Evolutionary conservation across 1,139 yeast species (phyloP), one percentile per base, ranked within the genome.

Genomic region (Kodamaea plutei): DNA sequence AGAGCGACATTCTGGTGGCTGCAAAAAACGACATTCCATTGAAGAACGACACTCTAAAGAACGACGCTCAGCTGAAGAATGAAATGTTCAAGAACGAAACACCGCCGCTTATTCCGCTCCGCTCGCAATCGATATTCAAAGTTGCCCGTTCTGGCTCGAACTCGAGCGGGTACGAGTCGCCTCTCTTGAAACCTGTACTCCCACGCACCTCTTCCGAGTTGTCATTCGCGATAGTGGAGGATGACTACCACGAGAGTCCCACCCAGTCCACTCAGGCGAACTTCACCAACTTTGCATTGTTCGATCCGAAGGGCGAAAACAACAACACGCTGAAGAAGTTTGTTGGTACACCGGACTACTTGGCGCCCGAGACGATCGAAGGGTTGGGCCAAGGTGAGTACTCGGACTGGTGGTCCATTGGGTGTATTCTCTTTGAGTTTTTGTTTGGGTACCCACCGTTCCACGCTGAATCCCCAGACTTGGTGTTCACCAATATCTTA

Each of bases 321-420:
- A 69, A 72, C 33, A 41, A 42, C 20, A 61, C 55, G 13, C 41
- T 52, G 20, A 63, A 61, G 30, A 76, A 73, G 42, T 89, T 91
- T 50, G 95, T 88, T 21, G 99, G 99, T 0, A 93, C 99, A 0
- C 98, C 99, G 0, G 99, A 93, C 52, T 93, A 93, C 55, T 70
- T 93, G 24, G 95, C 99, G 0, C 99, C 99, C 0, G 99, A 93
- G 52, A 89, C 96, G 0, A 87, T 93, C 40, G 67, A 74, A 28
- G 97, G 97, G 19, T 69, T 71, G 5, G 85, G 87, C 0, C 96
- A 91, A 53, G 87, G 81, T 40, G 91, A 81, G 44, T 75, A 82
- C 26, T 80, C 94, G 22, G 99, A 93, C 63, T 93, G 98, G 98
- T 93, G 98, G 98, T 85, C 97, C 2, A 74, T 89, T 26, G 99